These are phyloP conservation scores for Starmerella lactis-condensi DNA, from an alignment of 805 yeast species.

Conservation along the genomic window DNA sequence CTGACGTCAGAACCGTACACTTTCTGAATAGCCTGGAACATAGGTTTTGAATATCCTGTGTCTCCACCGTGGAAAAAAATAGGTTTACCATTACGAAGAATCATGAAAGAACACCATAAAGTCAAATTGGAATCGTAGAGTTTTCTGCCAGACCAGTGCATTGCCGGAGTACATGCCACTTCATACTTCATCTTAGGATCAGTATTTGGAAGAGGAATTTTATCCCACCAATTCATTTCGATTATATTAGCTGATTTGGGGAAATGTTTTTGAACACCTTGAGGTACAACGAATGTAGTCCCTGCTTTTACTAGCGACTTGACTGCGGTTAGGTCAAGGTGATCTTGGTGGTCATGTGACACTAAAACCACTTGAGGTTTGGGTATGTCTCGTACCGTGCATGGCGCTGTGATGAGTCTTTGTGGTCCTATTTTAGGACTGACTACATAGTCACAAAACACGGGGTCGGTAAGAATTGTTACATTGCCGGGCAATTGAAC, in stretches of 20 bases:
- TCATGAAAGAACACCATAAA: conserved; percentile 75
- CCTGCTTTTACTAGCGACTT: conserved; percentile 26
- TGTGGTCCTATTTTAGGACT: conserved; percentile 57
- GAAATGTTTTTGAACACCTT: conserved; percentile 49
- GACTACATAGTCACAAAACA: conserved; percentile 49
- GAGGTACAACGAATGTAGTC: conserved; percentile 71
- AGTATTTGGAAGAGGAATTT: conserved; percentile 27
- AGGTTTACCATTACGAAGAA: conserved; percentile 49
- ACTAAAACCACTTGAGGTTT: conserved; percentile 56
- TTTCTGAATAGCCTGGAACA: conserved; percentile 48
- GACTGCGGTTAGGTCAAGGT: conserved; percentile 51
- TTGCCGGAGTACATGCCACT: conserved; percentile 73
- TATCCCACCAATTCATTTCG: conserved; percentile 92
- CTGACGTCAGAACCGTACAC: conserved; percentile 36
- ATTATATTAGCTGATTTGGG: conserved; percentile 37
- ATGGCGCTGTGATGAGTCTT: conserved; percentile 64
- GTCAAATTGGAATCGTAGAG: conserved; percentile 64
- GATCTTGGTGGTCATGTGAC: conserved; percentile 93
- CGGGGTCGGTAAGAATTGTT: conserved; percentile 73
- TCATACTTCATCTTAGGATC: conserved; percentile 38
- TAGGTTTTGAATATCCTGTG: conserved; percentile 66
- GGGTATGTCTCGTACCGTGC: conserved; percentile 43
- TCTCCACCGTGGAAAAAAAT: conserved; percentile 85
- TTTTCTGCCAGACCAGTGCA: conserved; percentile 84
- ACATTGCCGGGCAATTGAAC: conserved; percentile 39